Percentiles rank a stretch among this genome's conserved stretches.
These are phyloP conservation scores for Achaetomiella virescens DNA, from an alignment of 495 filamentous ascomycete species.

Conservation along the genomic window DNA sequence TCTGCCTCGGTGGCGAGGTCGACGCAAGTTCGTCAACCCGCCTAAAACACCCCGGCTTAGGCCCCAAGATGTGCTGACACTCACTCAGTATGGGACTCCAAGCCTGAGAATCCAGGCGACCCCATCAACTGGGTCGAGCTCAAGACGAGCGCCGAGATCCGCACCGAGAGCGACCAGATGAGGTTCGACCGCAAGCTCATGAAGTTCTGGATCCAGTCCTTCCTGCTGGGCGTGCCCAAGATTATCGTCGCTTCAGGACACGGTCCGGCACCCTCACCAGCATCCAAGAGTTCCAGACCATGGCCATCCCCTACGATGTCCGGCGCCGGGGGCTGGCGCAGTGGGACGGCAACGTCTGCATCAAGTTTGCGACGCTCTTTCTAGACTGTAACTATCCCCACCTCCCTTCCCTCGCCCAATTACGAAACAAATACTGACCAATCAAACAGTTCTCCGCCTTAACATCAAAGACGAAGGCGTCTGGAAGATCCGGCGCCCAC, in stretches of 20 bases:
- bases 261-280: slow-evolving; percentile 62
- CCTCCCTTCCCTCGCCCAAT: not conserved
- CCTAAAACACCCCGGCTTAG: too few species aligned
- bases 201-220: slow-evolving; percentile 95
- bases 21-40: slow-evolving; percentile 61
- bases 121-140: slow-evolving; percentile 90
- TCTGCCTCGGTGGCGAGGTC: slow-evolving; percentile 91
- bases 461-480: slow-evolving; percentile 66
- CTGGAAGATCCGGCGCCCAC: slow-evolving; percentile 68
- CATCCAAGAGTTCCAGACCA: slow-evolving; percentile 72
- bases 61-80: not conserved
- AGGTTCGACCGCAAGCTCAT: slow-evolving; percentile 85
- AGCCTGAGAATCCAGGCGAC: slow-evolving; percentile 55
- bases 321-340: slow-evolving; percentile 53
- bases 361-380: slow-evolving; percentile 76
- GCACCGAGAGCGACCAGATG: slow-evolving; percentile 54
- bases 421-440: not conserved
- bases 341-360: slow-evolving; percentile 89
- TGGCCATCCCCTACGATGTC: slow-evolving; percentile 66
- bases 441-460: slow-evolving; percentile 51
- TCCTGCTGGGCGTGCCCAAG: slow-evolving; percentile 83
- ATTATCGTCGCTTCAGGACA: slow-evolving; percentile 85
- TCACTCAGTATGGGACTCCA: slow-evolving; percentile 71
- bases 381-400: slow-evolving; percentile 53
- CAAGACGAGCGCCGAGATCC: slow-evolving; percentile 76